Base-by-base conservation (phyloP, 768 basidiomycete species). In the Porphyrellus cyaneotinctus region DNA sequence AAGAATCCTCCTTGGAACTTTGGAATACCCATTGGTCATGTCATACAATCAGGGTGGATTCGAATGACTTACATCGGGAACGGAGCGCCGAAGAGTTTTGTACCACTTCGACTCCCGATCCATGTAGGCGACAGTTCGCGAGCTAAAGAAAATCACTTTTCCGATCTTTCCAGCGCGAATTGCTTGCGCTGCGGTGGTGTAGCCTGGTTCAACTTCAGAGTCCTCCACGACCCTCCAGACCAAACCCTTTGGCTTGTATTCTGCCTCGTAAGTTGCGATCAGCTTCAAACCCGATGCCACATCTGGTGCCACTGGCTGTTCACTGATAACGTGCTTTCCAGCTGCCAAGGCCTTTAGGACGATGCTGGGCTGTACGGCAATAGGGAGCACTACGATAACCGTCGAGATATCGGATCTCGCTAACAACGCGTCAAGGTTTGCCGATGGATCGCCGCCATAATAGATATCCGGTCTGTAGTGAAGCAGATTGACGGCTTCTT, bases 321-420 rank as follows among this genome's bases (percentile, higher is more conserved):
- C 92, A 67, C 85, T 87, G 54, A 94, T 65, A 44, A 95, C 90
- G 64, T 94, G 88, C 71, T 95, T 95, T 24, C 91, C 88, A 3
- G 88, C 87, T 1, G 74, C 78, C 33, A 87, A 72, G 0, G 81
- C 79, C 61, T 78, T 80, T 52, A 80, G 68, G 49, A 95, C 73
- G 53, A 93, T 72, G 17, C 71, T 68, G 2, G 91, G 89, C 66
- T 92, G 91, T 5, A 76, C 60, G 0, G 82, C 78, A 64, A 95
- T 93, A 1, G 91, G 91, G 12, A 95, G 74, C 6, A 80, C 83
- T 47, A 94, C 72, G 64, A 91, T 78, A 30, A 94, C 88, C 20
- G 84, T 82, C 17, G 74, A 65, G 61, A 95, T 81, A 57, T 93
- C 90, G 4, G 76, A 50, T 59, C 90, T 75, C 0, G 77, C 72